phyloP scores from a whole-genome alignment of 495 filamentous ascomycete species.

The Penicillium fimorum region DNA sequence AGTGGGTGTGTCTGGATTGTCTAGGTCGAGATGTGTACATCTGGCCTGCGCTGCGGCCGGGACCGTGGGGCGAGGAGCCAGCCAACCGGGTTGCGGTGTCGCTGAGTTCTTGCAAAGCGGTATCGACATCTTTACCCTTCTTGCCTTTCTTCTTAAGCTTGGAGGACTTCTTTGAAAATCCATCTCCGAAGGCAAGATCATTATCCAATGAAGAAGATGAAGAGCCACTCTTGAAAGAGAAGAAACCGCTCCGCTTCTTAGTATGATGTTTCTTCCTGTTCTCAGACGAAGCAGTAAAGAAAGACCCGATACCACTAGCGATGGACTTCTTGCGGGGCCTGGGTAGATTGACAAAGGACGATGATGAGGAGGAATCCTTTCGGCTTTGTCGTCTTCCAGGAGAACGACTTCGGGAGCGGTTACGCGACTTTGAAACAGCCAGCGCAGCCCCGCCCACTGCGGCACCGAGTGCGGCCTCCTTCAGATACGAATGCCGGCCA shows the following conservation, averaged over 20 bases:
- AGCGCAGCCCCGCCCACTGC: slow-evolving; percentile 44
- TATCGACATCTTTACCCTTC: slow-evolving; percentile 49
- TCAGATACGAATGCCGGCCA: slow-evolving; percentile 38
- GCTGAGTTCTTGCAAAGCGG: slow-evolving; percentile 54
- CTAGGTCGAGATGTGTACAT: slow-evolving; percentile 39
- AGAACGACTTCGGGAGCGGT: slow-evolving; percentile 32
- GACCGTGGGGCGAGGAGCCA: slow-evolving; percentile 35
- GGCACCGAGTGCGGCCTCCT: slow-evolving; percentile 46
- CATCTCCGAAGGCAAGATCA: slow-evolving; percentile 51
- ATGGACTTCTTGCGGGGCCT: slow-evolving; percentile 29
- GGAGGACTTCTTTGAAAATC: slow-evolving; percentile 34
- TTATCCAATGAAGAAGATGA: slow-evolving; percentile 60
- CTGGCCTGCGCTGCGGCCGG: slow-evolving; percentile 36
- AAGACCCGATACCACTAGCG: slow-evolving; percentile 36
- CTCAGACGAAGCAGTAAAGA: slow-evolving; percentile 52
- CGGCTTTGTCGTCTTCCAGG: slow-evolving; percentile 30
- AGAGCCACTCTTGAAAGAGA: slow-evolving; percentile 54
- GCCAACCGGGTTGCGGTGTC: slow-evolving; percentile 57
- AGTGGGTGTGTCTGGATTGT: slow-evolving; percentile 31
- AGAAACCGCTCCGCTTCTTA: slow-evolving; percentile 53
- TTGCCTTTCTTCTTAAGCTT: slow-evolving; percentile 41
- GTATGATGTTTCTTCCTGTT: slow-evolving; percentile 44
- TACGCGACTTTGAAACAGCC: slow-evolving; percentile 32
- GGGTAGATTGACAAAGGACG: slow-evolving; percentile 36
- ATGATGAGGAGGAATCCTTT: slow-evolving; percentile 39